Evolutionary conservation across 768 basidiomycete species (phyloP), one percentile per base, ranked within the genome.

Genomic region (Lactarius vividus): DNA sequence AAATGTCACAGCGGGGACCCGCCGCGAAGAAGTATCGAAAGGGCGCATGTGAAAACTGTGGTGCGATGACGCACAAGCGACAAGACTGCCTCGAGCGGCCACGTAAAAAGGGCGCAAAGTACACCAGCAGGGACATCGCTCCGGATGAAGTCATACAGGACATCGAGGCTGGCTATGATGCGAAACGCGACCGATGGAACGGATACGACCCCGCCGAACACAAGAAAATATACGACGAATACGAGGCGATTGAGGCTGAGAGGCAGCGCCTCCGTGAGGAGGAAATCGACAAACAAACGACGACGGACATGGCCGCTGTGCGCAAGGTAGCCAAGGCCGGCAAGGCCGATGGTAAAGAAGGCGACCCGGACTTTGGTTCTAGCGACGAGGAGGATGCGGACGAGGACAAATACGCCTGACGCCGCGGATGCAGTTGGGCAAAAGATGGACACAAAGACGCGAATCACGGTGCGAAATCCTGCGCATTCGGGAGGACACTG

Each of bases 11-110:
- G 85, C 89, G 0, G 95, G 95, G 93, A 13, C 94, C 94, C 1
- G 94, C 94, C 3, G 92, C 96, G 33, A 97, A 94, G 75, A 98
- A 98, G 77, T 99, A 90, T 75, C 86, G 97, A 69, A 96, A 96
- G 74, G 97, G 97, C 39, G 97, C 97, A 33, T 99, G 97, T 80
- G 96, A 98, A 80, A 99, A 99, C 74, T 99, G 97, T 70, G 97
- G 97, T 64, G 92, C 97, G 20, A 89, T 98, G 83, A 93, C 94
- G 0, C 97, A 99, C 80, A 89, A 91, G 76, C 84, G 81, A 66
- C 81, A 85, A 73, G 97, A 99, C 74, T 99, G 97, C 76, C 83
- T 98, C 56, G 97, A 99, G 76, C 88, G 97, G 64, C 97, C 97
- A 44, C 86, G 97, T 65, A 95, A 93, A 82, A 92, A 92, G 75